phyloP scores from a whole-genome alignment of 345 rosid species.

The Eutrema heterophyllum region DNA sequence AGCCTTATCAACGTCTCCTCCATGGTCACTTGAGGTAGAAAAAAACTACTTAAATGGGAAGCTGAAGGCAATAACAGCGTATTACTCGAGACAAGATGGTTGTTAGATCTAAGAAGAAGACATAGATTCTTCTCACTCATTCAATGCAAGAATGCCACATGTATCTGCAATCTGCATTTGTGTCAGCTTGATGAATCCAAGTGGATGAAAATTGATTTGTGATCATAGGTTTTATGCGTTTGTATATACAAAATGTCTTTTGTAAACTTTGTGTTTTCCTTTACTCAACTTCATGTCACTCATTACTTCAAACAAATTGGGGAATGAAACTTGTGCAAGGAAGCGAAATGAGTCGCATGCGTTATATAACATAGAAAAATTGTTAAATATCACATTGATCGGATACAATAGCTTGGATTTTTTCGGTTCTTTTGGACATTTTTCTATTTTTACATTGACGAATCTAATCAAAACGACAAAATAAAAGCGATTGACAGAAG shows the following conservation, averaged over 20 bases:
- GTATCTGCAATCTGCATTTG: neutral
- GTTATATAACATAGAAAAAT: too few species aligned
- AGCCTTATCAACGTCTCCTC: slow-evolving; percentile 53
- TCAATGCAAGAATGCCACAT: neutral
- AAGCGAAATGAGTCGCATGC: too few species aligned
- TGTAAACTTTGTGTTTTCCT: neutral
- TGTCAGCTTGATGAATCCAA: neutral
- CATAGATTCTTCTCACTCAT: neutral
- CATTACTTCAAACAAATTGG: too few species aligned
- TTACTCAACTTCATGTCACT: neutral
- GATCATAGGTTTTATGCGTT: neutral
- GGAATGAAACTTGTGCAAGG: too few species aligned
- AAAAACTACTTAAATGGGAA: slow-evolving; percentile 79
- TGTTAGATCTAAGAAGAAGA: neutral
- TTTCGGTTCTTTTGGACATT: too few species aligned
- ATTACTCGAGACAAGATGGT: slow-evolving; percentile 44
- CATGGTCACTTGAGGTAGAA: slow-evolving; percentile 82
- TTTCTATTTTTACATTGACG: neutral
- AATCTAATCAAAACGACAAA: neutral
- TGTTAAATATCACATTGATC: too few species aligned
- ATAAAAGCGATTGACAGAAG: neutral
- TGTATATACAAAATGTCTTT: neutral
- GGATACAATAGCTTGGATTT: too few species aligned
- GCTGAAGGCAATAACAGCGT: slow-evolving; percentile 89
- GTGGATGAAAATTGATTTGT: neutral